These are phyloP conservation scores for Lactifluus piperatus DNA, from an alignment of 768 basidiomycete species.

Conservation along the genomic window DNA sequence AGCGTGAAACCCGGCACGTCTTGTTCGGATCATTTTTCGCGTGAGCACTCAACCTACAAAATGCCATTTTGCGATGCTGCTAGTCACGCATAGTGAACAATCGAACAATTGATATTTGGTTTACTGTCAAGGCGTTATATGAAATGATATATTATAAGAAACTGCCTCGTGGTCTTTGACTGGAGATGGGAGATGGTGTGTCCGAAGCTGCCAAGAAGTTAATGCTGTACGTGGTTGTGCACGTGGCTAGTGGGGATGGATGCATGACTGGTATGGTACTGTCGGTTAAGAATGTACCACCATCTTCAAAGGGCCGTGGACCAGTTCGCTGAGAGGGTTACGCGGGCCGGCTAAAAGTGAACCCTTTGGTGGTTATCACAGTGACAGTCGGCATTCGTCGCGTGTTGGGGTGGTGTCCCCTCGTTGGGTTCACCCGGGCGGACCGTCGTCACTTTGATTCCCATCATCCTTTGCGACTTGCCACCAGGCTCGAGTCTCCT, in stretches of 20 bases:
- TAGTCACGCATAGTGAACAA: no score
- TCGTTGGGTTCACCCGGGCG: neutral
- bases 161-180: neutral
- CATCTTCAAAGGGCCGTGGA: neutral
- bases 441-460: slow-evolving; percentile 7
- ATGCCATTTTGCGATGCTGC: no score
- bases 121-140: neutral
- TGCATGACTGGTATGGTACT: neutral
- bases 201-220: slow-evolving; percentile 1
- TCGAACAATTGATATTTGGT: no score
- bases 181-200: neutral
- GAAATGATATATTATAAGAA: neutral
- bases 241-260: neutral
- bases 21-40: neutral
- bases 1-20: neutral
- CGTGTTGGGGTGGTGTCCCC: neutral
- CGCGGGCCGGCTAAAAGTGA: neutral
- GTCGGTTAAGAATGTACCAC: slow-evolving; percentile 2
- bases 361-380: slow-evolving; percentile 12
- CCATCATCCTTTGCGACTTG: slow-evolving; percentile 4
- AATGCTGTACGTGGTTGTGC: neutral
- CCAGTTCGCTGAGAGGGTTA: neutral
- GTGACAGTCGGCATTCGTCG: neutral
- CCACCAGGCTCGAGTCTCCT: neutral
- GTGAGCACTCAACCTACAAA: neutral